Evolutionary conservation across 23 red algal species (phyloP), one percentile per base, ranked within the genome.

Genomic region (Chondrus crispus): DNA sequence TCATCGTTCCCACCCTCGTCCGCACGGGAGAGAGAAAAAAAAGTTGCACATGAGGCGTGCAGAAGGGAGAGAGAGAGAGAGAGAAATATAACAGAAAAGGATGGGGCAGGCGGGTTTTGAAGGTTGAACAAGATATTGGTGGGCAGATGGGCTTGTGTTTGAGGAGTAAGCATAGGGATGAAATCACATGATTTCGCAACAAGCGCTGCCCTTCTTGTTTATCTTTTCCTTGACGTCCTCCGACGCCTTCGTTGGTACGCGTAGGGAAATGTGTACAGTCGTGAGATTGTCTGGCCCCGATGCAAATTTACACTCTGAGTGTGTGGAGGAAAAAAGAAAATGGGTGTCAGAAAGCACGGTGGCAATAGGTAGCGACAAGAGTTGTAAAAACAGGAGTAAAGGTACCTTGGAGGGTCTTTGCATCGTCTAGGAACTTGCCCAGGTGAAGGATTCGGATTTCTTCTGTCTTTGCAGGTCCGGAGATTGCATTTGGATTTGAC

Each of bases 401-500:
- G 74, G 18, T 92, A 92, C 88, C 88, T 92, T 72, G 46, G 43
- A 92, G 49, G 20, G 88, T 83, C 50, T 82, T 83, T 38, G 45
- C 28, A 51, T 92, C 88, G 55, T 92, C 88, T 36, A 92, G 46
- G 74, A 92, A 92, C 78, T 92, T 92, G 68, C 88, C 88, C 49
- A 92, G 77, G 58, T 92, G 88, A 19, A 92, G 78, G 52, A 92
- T 77, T 49, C 88, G 74, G 24, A 92, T 82, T 57, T 92, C 88
- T 14, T 92, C 88, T 10, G 57, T 47, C 42, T 82, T 83, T 29
- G 88, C 38, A 26, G 88, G 72, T 10, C 62, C 24, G 16, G 50
- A 4, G 26, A 45, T 39, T 16, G 37, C 68, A 47, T 28, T 71
- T 36, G 88, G 88, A 35, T 35, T 82, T 16, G 75, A 80, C 5